These are phyloP conservation scores for Insectozyma bohioensis DNA, from an alignment of 1,139 yeast genomes.

Conservation along the genomic window DNA sequence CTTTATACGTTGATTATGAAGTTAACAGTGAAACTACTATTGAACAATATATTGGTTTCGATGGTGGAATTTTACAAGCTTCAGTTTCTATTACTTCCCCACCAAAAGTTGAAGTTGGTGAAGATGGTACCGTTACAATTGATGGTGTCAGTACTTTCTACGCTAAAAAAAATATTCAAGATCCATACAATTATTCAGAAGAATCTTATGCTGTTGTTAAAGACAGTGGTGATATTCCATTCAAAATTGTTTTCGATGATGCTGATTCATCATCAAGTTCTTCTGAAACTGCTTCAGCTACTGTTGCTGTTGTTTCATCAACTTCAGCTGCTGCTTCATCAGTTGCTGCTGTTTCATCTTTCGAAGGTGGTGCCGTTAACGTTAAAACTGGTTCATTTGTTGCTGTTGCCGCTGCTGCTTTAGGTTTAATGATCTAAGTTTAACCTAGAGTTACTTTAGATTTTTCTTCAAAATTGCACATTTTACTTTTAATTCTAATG, in stretches of 20 bases:
- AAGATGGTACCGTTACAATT: conserved; percentile 24
- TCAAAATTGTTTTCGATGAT: conserved; percentile 9
- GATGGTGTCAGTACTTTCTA: conserved; percentile 32
- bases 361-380: conserved; percentile 8
- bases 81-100: conserved; percentile 15
- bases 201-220: conserved; percentile 24
- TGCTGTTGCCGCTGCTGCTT: conserved; percentile 8
- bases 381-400: conserved; percentile 8
- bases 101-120: conserved; percentile 16
- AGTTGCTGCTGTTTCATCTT: conserved; percentile 6
- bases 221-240: conserved; percentile 15
- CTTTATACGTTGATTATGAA: no score
- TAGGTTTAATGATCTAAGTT: conserved; percentile 7
- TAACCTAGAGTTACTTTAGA: no score
- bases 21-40: no score
- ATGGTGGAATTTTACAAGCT: conserved; percentile 13
- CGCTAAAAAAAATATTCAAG: conserved; percentile 41
- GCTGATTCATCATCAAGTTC: not conserved
- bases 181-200: conserved; percentile 43
- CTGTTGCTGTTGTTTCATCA: conserved; percentile 4
- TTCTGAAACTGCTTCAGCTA: conserved; percentile 3
- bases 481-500: no score
- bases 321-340: conserved; percentile 4
- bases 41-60: no score
- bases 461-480: no score